A percentile compares a stretch with the other conserved stretches of the same genome.
These are phyloP conservation scores for Scortechinia acanthostroma DNA, from an alignment of 2,329 filamentous ascomycete genomes.

Conservation along the genomic window DNA sequence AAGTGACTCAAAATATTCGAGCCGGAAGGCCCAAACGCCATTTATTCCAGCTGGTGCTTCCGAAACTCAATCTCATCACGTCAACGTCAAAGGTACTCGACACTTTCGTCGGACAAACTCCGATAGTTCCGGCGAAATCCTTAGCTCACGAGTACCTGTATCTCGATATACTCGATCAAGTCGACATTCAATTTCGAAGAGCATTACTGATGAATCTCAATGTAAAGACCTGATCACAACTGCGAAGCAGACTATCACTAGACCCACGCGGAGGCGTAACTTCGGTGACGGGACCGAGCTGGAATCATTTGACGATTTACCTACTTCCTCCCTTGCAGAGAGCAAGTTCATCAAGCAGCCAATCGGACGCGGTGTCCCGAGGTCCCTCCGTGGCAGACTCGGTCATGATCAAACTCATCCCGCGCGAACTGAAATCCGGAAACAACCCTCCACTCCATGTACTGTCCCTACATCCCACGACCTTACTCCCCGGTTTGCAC, in stretches of 20 bases:
- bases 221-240: too few species aligned
- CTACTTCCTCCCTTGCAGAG: slow-evolving; percentile 51
- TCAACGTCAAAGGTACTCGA: slow-evolving; percentile 41
- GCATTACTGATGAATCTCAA: not conserved
- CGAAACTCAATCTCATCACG: slow-evolving; percentile 46
- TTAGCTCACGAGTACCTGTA: not conserved
- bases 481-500: slow-evolving; percentile 52
- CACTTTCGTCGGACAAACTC: slow-evolving; percentile 48
- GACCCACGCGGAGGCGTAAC: slow-evolving; percentile 39
- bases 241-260: slow-evolving; percentile 45
- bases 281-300: slow-evolving; percentile 59
- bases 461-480: slow-evolving; percentile 35
- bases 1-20: too few species aligned
- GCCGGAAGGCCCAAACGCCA: slow-evolving; percentile 32
- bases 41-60: slow-evolving; percentile 48
- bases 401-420: slow-evolving; percentile 27
- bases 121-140: slow-evolving; percentile 38
- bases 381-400: slow-evolving; percentile 38
- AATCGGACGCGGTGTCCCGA: slow-evolving; percentile 42
- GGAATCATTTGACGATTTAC: slow-evolving; percentile 58
- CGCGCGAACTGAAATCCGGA: not conserved
- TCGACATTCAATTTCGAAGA: not conserved
- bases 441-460: slow-evolving; percentile 9
- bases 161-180: not conserved
- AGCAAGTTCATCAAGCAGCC: slow-evolving; percentile 53